phyloP scores from a whole-genome alignment of 1,284 basidiomycete genomes.

The Melampsora abietis-canadensis region DNA sequence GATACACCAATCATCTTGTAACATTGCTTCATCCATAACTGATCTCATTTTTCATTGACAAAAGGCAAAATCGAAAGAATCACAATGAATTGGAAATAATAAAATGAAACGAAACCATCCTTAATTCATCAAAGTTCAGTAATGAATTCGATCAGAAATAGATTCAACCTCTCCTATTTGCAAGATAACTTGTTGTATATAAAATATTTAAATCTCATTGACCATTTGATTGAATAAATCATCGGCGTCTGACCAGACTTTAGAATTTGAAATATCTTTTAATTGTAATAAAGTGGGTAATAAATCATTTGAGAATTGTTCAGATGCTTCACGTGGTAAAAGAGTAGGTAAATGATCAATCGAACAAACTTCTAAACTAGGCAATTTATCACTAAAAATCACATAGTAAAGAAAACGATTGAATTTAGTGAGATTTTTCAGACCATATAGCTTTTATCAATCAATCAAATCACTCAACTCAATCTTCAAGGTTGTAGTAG shows the following conservation, averaged over 20 bases:
- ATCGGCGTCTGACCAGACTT: constrained; percentile 36
- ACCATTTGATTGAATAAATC: constrained; percentile 37
- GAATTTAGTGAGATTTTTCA: too few species aligned
- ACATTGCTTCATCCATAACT: too few species aligned
- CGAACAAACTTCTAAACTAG: constrained; percentile 78
- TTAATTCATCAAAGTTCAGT: not conserved
- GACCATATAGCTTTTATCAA: too few species aligned
- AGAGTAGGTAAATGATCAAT: constrained; percentile 97
- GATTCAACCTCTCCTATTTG: too few species aligned
- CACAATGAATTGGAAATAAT: not conserved
- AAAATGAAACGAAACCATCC: not conserved
- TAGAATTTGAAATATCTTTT: constrained; percentile 16
- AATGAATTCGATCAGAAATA: too few species aligned
- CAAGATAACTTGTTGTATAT: too few species aligned
- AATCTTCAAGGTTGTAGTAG: constrained; percentile 77
- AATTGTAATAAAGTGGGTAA: constrained; percentile 80
- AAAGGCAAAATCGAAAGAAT: too few species aligned
- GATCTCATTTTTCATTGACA: too few species aligned
- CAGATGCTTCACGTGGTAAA: constrained; percentile 89
- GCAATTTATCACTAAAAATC: constrained; percentile 60
- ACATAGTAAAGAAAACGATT: not conserved
- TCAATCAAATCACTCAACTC: constrained; percentile 5
- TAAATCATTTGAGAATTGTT: constrained; percentile 89
- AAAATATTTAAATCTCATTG: constrained; percentile 4
- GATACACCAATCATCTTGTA: too few species aligned